phyloP scores from a whole-genome alignment of 1,139 yeast species.

The Yamadazyma atlantica region DNA sequence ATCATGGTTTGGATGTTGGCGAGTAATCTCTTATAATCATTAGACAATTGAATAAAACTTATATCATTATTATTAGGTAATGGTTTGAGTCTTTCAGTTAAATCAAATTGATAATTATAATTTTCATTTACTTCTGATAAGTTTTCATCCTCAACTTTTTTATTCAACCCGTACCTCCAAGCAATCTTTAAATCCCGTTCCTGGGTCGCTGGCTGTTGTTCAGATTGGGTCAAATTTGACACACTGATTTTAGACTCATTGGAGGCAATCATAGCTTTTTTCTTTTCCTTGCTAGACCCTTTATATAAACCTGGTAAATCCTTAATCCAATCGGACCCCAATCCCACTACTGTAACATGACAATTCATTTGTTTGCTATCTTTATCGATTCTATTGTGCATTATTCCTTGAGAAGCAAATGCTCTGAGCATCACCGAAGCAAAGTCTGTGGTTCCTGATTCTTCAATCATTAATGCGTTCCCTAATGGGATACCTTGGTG shows the following conservation, averaged over 20 bases:
- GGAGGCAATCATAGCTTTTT: constrained; percentile 55
- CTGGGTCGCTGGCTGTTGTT: constrained; percentile 12
- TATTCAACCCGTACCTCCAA: constrained; percentile 76
- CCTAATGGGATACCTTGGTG: constrained; percentile 91
- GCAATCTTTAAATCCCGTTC: constrained; percentile 70
- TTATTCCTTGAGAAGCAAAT: constrained; percentile 77
- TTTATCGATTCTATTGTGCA: constrained; percentile 54
- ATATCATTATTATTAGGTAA: constrained; percentile 65
- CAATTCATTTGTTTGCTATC: constrained; percentile 36
- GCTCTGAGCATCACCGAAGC: constrained; percentile 68
- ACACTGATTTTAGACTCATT: constrained; percentile 69
- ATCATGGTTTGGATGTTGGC: constrained; percentile 44
- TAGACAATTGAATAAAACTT: constrained; percentile 47
- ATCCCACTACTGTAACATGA: constrained; percentile 69
- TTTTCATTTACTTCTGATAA: constrained; percentile 37
- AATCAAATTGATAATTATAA: constrained; percentile 72
- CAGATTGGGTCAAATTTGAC: constrained; percentile 50
- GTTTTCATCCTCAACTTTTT: constrained; percentile 27
- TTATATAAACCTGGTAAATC: constrained; percentile 80
- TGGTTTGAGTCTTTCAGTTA: constrained; percentile 68
- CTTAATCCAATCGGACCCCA: constrained; percentile 59
- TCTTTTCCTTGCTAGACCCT: constrained; percentile 67
- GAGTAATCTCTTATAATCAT: constrained; percentile 24
- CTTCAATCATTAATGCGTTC: constrained; percentile 67
- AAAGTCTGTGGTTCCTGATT: constrained; percentile 88